Evolutionary conservation across 805 yeast genomes (phyloP).

Genomic region (Spencermartinsiella europaea): DNA sequence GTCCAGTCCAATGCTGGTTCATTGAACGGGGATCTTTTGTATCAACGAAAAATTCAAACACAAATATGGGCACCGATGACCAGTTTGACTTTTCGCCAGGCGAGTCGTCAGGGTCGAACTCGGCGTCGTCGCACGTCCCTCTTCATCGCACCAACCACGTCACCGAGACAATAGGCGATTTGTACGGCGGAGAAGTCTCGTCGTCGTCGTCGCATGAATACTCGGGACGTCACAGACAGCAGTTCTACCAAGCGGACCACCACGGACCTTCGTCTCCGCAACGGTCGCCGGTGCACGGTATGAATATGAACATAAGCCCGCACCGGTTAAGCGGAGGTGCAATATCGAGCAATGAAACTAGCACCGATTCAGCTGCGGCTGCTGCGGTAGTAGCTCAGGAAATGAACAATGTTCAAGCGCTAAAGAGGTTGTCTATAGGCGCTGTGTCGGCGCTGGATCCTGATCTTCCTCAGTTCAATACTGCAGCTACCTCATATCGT

Average conservation of each 20-base stretch:
- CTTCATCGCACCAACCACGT: not conserved
- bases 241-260: not conserved
- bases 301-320: too few relatives aligned
- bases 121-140: not conserved
- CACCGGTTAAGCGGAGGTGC: too few relatives aligned
- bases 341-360: conserved; percentile 8
- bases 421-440: conserved; percentile 38
- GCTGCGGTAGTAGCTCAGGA: conserved; percentile 38
- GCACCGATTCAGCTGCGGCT: conserved; percentile 21
- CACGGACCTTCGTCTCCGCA: not conserved
- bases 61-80: not conserved
- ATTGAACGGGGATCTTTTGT: too few relatives aligned
- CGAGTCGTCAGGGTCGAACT: not conserved
- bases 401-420: conserved; percentile 35
- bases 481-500: not conserved
- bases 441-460: conserved; percentile 36
- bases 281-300: not conserved
- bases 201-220: not conserved
- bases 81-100: not conserved
- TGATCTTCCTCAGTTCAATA: conserved; percentile 29
- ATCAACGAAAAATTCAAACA: too few relatives aligned
- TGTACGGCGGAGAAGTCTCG: too few relatives aligned
- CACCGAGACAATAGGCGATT: not conserved
- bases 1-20: too few relatives aligned
- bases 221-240: not conserved